A percentile compares a stretch with the other conserved stretches of the same genome.
phyloP scores from a whole-genome alignment of 306 rosid species.

The Prinsepia uniflora region DNA sequence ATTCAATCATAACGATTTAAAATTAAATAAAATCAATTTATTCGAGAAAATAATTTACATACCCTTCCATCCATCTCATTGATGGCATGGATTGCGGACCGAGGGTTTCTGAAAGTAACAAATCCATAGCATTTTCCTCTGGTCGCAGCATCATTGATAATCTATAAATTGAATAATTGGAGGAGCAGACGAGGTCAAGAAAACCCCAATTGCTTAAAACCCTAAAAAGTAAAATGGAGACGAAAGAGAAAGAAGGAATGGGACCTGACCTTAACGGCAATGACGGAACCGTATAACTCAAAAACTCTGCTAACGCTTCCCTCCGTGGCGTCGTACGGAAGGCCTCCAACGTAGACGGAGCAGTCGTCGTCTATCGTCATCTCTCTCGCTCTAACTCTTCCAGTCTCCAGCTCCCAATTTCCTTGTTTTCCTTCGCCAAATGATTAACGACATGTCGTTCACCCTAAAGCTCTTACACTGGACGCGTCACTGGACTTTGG shows the following conservation, averaged over 20 bases:
- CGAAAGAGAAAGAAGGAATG: neutral
- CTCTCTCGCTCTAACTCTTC: neutral
- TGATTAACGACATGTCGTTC: neutral
- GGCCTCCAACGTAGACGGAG: constrained; percentile 83
- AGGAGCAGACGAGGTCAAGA: neutral
- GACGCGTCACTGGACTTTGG: neutral
- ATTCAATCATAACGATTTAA: neutral
- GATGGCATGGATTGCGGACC: constrained; percentile 85
- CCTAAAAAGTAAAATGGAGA: neutral
- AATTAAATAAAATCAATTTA: neutral
- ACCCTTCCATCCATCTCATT: constrained; percentile 92
- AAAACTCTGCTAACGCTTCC: constrained; percentile 60
- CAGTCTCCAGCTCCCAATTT: neutral
- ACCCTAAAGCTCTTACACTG: too few relatives aligned
- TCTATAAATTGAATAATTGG: constrained; percentile 37
- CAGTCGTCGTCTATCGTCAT: constrained; percentile 88
- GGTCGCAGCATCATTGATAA: constrained; percentile 68
- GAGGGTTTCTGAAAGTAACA: constrained; percentile 82
- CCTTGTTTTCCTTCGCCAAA: neutral
- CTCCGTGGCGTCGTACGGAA: constrained; percentile 76
- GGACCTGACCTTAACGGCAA: constrained; percentile 69
- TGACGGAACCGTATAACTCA: constrained; percentile 70
- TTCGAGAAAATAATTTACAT: constrained; percentile 14
- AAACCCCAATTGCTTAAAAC: constrained; percentile 13
- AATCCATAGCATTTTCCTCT: constrained; percentile 90